Conservation (phyloP, 352 stramenopile species). For the Globisporangium echinulatum region DNA sequence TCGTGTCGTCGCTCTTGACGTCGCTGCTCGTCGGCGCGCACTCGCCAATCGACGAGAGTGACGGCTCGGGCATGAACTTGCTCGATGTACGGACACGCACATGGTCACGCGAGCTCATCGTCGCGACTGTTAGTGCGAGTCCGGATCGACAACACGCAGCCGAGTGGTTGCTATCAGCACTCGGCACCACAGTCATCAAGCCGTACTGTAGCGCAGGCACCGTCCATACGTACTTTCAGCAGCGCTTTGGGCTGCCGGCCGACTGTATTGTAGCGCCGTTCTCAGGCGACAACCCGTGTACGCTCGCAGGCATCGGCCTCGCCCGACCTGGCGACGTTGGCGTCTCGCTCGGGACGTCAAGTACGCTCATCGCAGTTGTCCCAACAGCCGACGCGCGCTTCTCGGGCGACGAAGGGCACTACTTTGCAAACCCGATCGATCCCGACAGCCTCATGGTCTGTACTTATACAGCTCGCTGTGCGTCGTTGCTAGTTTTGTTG, state of each 20-base stretch:
- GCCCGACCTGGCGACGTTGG: constrained; percentile 44
- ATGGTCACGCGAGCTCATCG: constrained; percentile 49
- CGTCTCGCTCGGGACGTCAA: constrained; percentile 61
- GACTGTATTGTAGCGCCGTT: constrained; percentile 65
- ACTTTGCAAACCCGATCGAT: constrained; percentile 78
- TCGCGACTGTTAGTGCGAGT: constrained; percentile 14
- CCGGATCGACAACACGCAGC: constrained; percentile 1
- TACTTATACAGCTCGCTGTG: too few relatives aligned
- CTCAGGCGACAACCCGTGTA: constrained; percentile 81
- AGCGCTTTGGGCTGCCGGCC: constrained; percentile 50
- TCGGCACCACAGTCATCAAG: constrained; percentile 36
- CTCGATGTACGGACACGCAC: constrained; percentile 51
- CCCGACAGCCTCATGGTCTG: constrained; percentile 53
- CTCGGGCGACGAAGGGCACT: constrained; percentile 66
- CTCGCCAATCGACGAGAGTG: constrained; percentile 67
- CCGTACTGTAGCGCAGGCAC: constrained; percentile 37
- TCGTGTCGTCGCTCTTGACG: constrained; percentile 71
- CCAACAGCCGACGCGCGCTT: constrained; percentile 30
- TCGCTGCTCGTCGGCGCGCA: constrained; percentile 64
- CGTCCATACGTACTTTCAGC: constrained; percentile 58
- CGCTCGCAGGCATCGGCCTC: constrained; percentile 58
- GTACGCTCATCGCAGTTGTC: constrained; percentile 55
- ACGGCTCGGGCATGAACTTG: constrained; percentile 82
- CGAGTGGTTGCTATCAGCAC: constrained; percentile 13
- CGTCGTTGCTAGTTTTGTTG: neutral